These are phyloP conservation scores for Trypanosoma cruzi DNA, from an alignment of 208 protist genomes.

Conservation along the genomic window DNA sequence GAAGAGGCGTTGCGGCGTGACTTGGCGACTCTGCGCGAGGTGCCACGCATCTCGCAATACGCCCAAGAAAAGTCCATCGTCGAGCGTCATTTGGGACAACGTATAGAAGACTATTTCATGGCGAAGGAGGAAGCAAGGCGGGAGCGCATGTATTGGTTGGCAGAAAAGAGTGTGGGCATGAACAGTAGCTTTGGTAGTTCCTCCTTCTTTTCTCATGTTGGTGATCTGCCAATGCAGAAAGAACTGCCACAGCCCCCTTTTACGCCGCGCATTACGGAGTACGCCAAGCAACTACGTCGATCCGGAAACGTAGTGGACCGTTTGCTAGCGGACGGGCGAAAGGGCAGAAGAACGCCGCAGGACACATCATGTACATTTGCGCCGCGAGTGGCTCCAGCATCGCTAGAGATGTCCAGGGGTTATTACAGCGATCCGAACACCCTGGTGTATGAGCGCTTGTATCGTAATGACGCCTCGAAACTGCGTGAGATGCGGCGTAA, in stretches of 20 bases:
- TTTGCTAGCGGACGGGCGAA: constrained; percentile 36
- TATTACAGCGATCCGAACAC: constrained; percentile 45
- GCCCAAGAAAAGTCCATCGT: constrained; percentile 40
- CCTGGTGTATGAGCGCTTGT: constrained; percentile 53
- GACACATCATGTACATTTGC: constrained; percentile 58
- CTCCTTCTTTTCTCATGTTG: constrained; percentile 6
- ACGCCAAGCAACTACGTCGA: constrained; percentile 38
- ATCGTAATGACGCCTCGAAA: constrained; percentile 38
- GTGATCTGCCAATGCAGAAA: not conserved
- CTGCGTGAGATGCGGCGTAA: constrained; percentile 26
- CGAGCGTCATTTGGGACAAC: constrained; percentile 25
- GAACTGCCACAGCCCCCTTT: constrained; percentile 3
- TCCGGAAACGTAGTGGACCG: constrained; percentile 58
- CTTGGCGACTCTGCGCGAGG: constrained; percentile 31
- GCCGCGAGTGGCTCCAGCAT: constrained; percentile 45
- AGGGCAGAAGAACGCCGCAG: not conserved
- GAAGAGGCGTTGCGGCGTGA: constrained; percentile 38
- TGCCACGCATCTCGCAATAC: constrained; percentile 59
- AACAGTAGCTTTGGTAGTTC: constrained; percentile 14
- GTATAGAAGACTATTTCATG: constrained; percentile 61
- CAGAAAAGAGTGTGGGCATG: constrained; percentile 32
- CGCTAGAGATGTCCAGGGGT: constrained; percentile 35
- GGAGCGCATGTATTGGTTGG: constrained; percentile 50
- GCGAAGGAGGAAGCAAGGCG: constrained; percentile 52
- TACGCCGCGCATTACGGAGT: constrained; percentile 43